Conservation (phyloP, 2,329 filamentous ascomycete genomes). For the Nothophoma quercina region DNA sequence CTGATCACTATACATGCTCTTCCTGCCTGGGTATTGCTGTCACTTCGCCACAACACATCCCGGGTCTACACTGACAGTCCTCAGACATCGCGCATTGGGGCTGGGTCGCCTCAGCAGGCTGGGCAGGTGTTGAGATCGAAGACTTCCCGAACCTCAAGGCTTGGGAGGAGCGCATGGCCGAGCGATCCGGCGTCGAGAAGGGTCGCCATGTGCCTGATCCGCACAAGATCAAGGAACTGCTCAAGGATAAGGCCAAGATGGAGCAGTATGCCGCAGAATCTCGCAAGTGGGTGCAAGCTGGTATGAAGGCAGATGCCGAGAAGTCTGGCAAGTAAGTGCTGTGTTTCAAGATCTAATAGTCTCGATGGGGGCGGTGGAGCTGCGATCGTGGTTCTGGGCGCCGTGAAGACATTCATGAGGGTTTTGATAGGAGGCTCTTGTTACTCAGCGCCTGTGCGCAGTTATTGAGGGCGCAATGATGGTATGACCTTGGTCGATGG, state of each 20-base stretch:
- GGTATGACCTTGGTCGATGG: neutral
- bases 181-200: slow-evolving; percentile 75
- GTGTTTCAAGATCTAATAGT: neutral
- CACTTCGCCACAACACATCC: neutral
- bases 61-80: neutral
- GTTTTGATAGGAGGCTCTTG: neutral
- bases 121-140: slow-evolving; percentile 72
- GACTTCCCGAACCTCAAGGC: slow-evolving; percentile 79
- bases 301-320: slow-evolving; percentile 70
- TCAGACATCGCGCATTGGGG: slow-evolving; percentile 79
- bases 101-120: slow-evolving; percentile 70
- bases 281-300: slow-evolving; percentile 71
- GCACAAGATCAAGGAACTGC: slow-evolving; percentile 67
- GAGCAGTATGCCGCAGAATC: slow-evolving; percentile 62
- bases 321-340: slow-evolving; percentile 41
- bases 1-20: neutral
- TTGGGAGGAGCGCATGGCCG: slow-evolving; percentile 76
- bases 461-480: neutral
- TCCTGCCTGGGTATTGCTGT: neutral
- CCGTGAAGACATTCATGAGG: neutral
- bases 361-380: neutral
- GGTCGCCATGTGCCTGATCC: slow-evolving; percentile 75
- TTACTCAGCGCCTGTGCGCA: neutral
- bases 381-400: neutral
- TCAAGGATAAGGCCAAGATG: slow-evolving; percentile 64